Base-by-base conservation (phyloP, 495 filamentous ascomycete species). In the Aspergillus hancockii region DNA sequence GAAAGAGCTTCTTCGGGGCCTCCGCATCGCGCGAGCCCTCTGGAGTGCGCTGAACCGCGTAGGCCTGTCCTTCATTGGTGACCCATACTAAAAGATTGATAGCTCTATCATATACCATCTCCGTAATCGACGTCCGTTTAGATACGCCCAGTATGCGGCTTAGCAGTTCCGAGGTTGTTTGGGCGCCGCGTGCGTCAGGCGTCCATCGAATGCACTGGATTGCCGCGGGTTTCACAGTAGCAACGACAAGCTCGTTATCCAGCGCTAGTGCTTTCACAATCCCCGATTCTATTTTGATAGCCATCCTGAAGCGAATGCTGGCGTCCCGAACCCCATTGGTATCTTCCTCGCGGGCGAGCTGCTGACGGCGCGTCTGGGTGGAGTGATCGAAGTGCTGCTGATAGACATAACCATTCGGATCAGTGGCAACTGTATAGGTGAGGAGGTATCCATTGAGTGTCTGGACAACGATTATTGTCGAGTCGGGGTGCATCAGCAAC, bases 31-130 rank as follows among this genome's bases (percentile, higher is more conserved):
- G 67, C 22, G 70, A 62, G 30, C 32, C 69, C 16, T 66, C 68
- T 5, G 63, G 56, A n/a, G 78, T 63, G 57, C 92, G 85, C 71
- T 99, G 95, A 19, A 98, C 92, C 21, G 93, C 92, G 70, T 96
- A 98, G 4, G 91, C 93, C 68, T 84, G 88, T 0, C 95, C 95
- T 65, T 93, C 93, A 66, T 81, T 90, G 9, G 91, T 95, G 56
- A 96, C 83, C 95, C 95, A 99, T 18, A 93, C 89, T 36, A 90
- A 88, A 18, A 99, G 81, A 66, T 94, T 98, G 93, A 99, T 99
- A 1, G 94, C 93, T 62, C 93, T 85, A 71, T 99, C 94, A 75
- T 97, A 88, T 23, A 96, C 88, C 91, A 99, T 97, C 53, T 96
- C 90, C 40, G 72, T 70, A 40, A 97, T 85, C 0, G 80, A 83